A percentile compares a stretch with the other conserved stretches of the same genome.
Evolutionary conservation across 345 rosid species (phyloP).

Genomic region (Raphanus sativus): DNA sequence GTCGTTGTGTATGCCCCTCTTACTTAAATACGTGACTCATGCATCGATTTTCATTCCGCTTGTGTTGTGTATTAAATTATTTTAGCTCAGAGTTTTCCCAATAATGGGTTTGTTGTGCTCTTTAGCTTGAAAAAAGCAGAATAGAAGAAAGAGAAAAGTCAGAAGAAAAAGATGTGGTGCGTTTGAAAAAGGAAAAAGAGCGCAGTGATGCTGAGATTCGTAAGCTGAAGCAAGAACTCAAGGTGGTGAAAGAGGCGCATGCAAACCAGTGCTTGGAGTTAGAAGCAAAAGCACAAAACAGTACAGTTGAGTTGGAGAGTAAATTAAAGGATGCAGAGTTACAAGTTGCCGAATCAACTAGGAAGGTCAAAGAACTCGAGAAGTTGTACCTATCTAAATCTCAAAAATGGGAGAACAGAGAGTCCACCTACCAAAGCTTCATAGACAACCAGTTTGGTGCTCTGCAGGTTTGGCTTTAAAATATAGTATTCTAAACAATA

Average conservation of each 20-base stretch:
- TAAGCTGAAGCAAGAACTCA: constrained; percentile 64
- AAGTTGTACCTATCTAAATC: constrained; percentile 63
- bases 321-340: constrained; percentile 63
- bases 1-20: not conserved
- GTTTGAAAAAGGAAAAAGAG: constrained; percentile 60
- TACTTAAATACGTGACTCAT: not conserved
- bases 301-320: constrained; percentile 52
- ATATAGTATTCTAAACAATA: constrained; percentile 13
- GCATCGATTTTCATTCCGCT: constrained; percentile 12
- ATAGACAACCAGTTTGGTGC: constrained; percentile 55
- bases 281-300: constrained; percentile 54
- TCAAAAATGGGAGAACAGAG: constrained; percentile 73
- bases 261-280: constrained; percentile 56
- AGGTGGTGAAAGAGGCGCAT: constrained; percentile 51
- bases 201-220: constrained; percentile 55
- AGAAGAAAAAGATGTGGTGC: constrained; percentile 58
- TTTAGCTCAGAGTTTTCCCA: not conserved
- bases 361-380: constrained; percentile 74
- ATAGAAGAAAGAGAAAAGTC: constrained; percentile 67
- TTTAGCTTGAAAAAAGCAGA: constrained; percentile 69
- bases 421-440: constrained; percentile 53
- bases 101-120: constrained; percentile 20
- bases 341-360: constrained; percentile 51
- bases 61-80: constrained; percentile 10
- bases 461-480: constrained; percentile 55